Base-by-base conservation (phyloP, 768 basidiomycete species). In the Rhodotorula diobovata region DNA sequence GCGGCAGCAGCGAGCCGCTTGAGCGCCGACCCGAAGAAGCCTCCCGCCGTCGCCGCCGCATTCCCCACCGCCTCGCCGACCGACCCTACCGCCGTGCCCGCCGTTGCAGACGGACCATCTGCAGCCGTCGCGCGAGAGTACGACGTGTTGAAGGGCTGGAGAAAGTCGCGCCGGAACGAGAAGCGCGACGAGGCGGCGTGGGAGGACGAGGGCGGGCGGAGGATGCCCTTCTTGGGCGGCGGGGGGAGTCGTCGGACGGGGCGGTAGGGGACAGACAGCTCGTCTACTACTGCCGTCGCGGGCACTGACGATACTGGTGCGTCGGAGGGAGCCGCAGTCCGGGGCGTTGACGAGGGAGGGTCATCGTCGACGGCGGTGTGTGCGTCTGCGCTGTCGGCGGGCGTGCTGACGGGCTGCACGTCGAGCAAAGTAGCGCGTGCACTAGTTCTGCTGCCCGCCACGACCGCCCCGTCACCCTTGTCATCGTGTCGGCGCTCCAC, bases 141-240 rank as follows among this genome's bases (percentile, higher is more conserved):
- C 5, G 58, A 59, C 58, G 58, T 45, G 41, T 45, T 67, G 35
- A 78, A 48, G 4, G 76, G 70, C 11, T 70, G 62, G 18, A 78
- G 67, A 43, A 76, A 64, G 62, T 77, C 77, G 28, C 77, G 70
- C 21, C 71, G 59, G 70, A 77, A 77, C 28, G 68, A 67, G 73
- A 78, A 78, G 45, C 73, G 68, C 12, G 57, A 35, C 7, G 68
- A 45, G 43, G 65, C n/a, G 65, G 63, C 39, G 65, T 63, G 48
- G 35, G 66, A 66, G 46, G 65, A 66, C 16, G 59, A 41, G 9
- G 74, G 70, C 0, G 75, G 59, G 50, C 76, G 76, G 67, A 77
- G 70, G 67, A 77, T 76, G 21, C 70, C 67, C 35, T 70, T 71
- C 60, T 61, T 61, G 20, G 74, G 74, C 11, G 73, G 35, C 2